Conservation (phyloP, 805 yeast species). For the Candida caryicola region DNA sequence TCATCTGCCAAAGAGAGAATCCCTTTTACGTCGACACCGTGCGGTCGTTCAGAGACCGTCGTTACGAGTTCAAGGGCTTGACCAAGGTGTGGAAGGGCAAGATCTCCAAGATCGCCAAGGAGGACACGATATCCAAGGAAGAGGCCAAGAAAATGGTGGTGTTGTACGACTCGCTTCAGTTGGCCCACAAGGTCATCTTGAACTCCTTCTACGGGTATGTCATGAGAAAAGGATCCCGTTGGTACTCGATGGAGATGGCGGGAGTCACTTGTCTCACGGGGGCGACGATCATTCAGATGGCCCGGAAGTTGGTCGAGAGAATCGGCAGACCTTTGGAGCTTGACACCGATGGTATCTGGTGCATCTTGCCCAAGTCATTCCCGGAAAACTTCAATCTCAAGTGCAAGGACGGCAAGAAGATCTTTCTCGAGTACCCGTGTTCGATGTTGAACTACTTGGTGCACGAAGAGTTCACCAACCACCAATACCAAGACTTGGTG, state of each 20-base stretch:
- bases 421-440: slow-evolving; percentile 86
- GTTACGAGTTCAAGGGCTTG: slow-evolving; percentile 91
- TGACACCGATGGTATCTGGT: slow-evolving; percentile 99
- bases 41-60: slow-evolving; percentile 87
- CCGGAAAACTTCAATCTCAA: slow-evolving; percentile 83
- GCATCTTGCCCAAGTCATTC: slow-evolving; percentile 88
- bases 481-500: slow-evolving; percentile 84
- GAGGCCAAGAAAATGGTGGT: slow-evolving; percentile 95
- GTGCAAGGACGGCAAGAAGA: slow-evolving; percentile 71
- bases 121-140: slow-evolving; percentile 63
- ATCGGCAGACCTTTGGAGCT: slow-evolving; percentile 93
- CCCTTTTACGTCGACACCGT: slow-evolving; percentile 97
- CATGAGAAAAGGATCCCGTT: slow-evolving; percentile 97
- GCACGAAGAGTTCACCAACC: slow-evolving; percentile 86
- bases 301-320: slow-evolving; percentile 84
- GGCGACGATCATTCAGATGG: slow-evolving; percentile 97
- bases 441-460: slow-evolving; percentile 93
- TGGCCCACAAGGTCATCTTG: slow-evolving; percentile 94
- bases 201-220: slow-evolving; percentile 98
- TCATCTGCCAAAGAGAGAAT: slow-evolving; percentile 94
- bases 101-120: slow-evolving; percentile 47
- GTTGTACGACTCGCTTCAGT: slow-evolving; percentile 88
- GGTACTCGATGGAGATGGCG: slow-evolving; percentile 99
- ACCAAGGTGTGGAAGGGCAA: slow-evolving; percentile 95
- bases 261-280: slow-evolving; percentile 98